Evolutionary conservation across 2,329 filamentous ascomycete genomes (phyloP), one percentile per base, ranked within the genome.

Genomic region (Neonectria magnoliae): DNA sequence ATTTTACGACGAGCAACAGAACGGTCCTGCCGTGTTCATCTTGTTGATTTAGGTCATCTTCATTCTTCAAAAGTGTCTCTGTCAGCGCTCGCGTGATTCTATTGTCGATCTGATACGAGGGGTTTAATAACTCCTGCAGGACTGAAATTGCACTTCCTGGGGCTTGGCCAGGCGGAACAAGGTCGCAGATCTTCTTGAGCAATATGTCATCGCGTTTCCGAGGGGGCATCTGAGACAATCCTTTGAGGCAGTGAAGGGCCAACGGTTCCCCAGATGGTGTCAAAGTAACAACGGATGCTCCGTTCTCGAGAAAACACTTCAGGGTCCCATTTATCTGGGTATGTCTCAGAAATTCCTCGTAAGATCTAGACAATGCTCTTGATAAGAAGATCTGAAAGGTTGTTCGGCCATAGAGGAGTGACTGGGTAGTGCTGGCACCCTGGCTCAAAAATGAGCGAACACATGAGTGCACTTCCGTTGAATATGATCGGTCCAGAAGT

Each of bases 321-420:
- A 33, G 31, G 31, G 31, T 33, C 31, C 4, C 10, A 33, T 33
- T 33, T 13, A 2, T 10, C 10, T 11, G 10, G 31, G 31, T 13
- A 5, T 33, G 4, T 11, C 10, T 33, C 25, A 25, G 25, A 25
- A 25, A 5, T 25, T 25, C 25, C 31, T 33, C 31, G 10, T 11
- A 33, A 11, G 10, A 2, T 13, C 10, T 10, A 4, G 31, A 33
- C 11, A 13, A 13, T 33, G 10, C 10, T 33, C 31, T 38, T 16
- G 36, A 25, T 6, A 60, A 18, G 48, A 60, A 60, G 1, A 60
- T 25, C n/a, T 47, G 25, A 13, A 57, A 36, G 9, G 54, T 42
- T 4, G 54, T 57, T 29, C 41, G 18, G 2, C 48, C 57, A 16
- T 54, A 20, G 8, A 41, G 41, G 0, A 53, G n/a, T 4, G 7